Evolutionary conservation across 2,329 filamentous ascomycete genomes (phyloP), one percentile per base, ranked within the genome.

Genomic region (Sclerotinia nivalis): DNA sequence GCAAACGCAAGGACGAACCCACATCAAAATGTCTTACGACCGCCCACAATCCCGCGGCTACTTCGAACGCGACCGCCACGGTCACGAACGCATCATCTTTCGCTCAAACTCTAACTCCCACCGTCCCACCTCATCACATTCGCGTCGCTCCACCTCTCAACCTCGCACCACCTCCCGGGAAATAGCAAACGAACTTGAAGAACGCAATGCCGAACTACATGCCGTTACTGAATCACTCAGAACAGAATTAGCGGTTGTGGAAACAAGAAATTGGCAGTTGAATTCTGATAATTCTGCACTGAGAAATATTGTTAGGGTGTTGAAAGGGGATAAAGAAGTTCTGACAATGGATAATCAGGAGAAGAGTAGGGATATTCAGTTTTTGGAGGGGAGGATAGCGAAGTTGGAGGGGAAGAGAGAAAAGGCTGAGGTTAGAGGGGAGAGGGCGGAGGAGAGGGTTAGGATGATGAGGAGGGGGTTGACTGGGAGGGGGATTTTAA

Each of bases 391-490:
- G 20, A 61, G 9, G 12, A 18, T 68, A 10, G 55, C 37, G 12
- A 37, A 9, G 2, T 15, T 31, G 13, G 56, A 52, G 34, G 45
- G 7, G 31, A 43, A 25, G 20, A 52, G 55, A 9, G 43, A 68
- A 28, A 59, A 25, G 7, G 50, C 37, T 8, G 66, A 61, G 18
- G 20, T 6, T n/a, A 54, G 58, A 20, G 28, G 45, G 4, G 52
- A 59, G 55, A 49, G 1, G 9, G 66, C 47, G 34, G 66, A 68
- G 34, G 66, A 68, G 25, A 68, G 47, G 4, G 6, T 54, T 4
- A 45, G 67, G 15, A 20, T 64, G 37, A 54, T 69, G 66, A 69
- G 47, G 8, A 54, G 66, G 47, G 58, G 56, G 6, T 34, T 62
- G 10, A 52, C 58, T 15, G 58, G 45, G 37, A 50, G 52, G 1